Conservation (phyloP, 2,329 filamentous ascomycete genomes). For the Thielaviopsis ethacetica region DNA sequence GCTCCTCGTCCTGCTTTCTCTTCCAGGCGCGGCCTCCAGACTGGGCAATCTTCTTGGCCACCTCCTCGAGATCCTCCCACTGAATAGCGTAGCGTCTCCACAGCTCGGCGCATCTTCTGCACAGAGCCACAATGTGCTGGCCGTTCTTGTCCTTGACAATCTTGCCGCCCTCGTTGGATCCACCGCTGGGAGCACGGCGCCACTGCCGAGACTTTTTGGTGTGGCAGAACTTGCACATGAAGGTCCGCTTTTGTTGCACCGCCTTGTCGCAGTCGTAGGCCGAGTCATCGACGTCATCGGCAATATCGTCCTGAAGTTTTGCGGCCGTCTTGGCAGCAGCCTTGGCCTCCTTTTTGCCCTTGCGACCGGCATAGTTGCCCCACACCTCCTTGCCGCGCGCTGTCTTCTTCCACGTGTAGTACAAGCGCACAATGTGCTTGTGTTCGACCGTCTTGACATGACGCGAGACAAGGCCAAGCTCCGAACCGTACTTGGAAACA, state of each 20-base stretch:
- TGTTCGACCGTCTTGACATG: constrained; percentile 73
- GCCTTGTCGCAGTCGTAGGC: constrained; percentile 89
- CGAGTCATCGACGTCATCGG: constrained; percentile 84
- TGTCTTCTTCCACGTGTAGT: constrained; percentile 98
- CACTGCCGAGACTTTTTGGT: constrained; percentile 72
- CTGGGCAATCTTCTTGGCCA: constrained; percentile 70
- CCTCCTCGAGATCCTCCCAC: constrained; percentile 86
- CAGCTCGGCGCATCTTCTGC: constrained; percentile 74
- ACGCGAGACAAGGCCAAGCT: constrained; percentile 65
- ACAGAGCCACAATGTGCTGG: constrained; percentile 66
- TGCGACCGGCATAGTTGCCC: constrained; percentile 74
- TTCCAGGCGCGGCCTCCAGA: constrained; percentile 72
- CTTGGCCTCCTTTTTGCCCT: constrained; percentile 75
- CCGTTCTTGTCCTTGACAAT: constrained; percentile 59
- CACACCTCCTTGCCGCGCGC: constrained; percentile 72
- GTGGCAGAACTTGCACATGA: constrained; percentile 87
- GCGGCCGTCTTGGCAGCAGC: constrained; percentile 52
- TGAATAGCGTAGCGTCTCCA: constrained; percentile 95
- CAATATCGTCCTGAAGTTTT: constrained; percentile 81
- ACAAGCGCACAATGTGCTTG: constrained; percentile 66
- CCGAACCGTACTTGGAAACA: constrained; percentile 78
- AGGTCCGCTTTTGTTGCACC: constrained; percentile 57
- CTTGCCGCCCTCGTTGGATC: constrained; percentile 41
- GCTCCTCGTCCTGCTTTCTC: constrained; percentile 78
- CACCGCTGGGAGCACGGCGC: constrained; percentile 70